phyloP scores from a whole-genome alignment of 768 basidiomycete species.

The Phanerochaete carnosa region DNA sequence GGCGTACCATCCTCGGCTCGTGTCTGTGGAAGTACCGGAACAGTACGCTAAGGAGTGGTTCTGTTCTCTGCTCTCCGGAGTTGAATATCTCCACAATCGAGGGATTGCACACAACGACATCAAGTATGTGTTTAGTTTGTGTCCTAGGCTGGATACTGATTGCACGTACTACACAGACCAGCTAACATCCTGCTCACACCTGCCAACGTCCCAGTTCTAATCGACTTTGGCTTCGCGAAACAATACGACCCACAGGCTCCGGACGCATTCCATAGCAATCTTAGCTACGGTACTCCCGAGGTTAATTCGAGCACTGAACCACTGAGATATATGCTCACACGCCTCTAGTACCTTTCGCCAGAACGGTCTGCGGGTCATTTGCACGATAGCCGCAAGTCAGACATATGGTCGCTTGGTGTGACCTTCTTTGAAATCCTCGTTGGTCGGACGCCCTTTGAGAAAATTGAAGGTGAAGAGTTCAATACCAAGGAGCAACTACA shows the following conservation, averaged over 20 bases:
- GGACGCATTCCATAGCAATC: conserved; percentile 76
- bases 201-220: conserved; percentile 79
- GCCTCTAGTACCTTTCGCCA: conserved; percentile 80
- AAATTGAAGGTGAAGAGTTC: conserved; percentile 76
- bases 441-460: conserved; percentile 90
- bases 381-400: conserved; percentile 93
- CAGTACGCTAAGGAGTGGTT: conserved; percentile 79
- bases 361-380: conserved; percentile 84
- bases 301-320: conserved; percentile 32
- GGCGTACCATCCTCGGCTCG: conserved; percentile 80
- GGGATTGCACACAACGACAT: conserved; percentile 93
- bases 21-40: conserved; percentile 88
- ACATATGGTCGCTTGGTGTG: conserved; percentile 81
- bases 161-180: conserved; percentile 45
- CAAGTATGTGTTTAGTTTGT: conserved; percentile 55
- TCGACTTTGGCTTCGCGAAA: conserved; percentile 97
- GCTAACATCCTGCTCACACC: conserved; percentile 88
- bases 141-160: background rate
- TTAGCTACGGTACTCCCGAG: conserved; percentile 91
- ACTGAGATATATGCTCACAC: background rate
- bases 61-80: conserved; percentile 72
- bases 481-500: conserved; percentile 77
- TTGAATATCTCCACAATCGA: conserved; percentile 79
- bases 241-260: conserved; percentile 63
- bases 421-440: conserved; percentile 94